phyloP scores from a whole-genome alignment of 768 basidiomycete species.

The Suillus occidentalis region DNA sequence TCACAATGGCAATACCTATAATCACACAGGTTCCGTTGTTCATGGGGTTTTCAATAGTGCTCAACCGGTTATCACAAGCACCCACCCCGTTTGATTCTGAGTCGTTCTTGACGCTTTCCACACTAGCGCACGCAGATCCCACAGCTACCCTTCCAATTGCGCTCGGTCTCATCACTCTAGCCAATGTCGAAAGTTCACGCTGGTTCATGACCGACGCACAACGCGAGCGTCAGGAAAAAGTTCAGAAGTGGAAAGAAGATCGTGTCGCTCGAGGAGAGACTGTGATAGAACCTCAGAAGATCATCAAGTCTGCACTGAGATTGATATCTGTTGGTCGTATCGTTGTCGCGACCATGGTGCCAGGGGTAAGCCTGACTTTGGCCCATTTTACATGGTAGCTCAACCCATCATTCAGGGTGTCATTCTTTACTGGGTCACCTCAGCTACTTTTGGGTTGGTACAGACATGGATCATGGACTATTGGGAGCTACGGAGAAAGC shows the following conservation, averaged over 20 bases:
- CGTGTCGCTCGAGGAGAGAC: slow-evolving; percentile 43
- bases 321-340: slow-evolving; percentile 65
- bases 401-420: slow-evolving; percentile 43
- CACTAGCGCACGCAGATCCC: slow-evolving; percentile 68
- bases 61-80: slow-evolving; percentile 53
- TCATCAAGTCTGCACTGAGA: slow-evolving; percentile 57
- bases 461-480: slow-evolving; percentile 77
- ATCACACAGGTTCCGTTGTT: slow-evolving; percentile 74
- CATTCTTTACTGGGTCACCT: slow-evolving; percentile 75
- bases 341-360: slow-evolving; percentile 62
- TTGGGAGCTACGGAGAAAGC: slow-evolving; percentile 48
- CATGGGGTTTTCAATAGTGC: slow-evolving; percentile 58
- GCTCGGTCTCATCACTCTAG: slow-evolving; percentile 72
- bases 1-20: slow-evolving; percentile 60
- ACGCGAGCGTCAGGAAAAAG: slow-evolving; percentile 47
- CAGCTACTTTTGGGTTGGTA: slow-evolving; percentile 68
- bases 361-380: slow-evolving; percentile 52
- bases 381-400: slow-evolving; percentile 3
- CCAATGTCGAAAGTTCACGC: slow-evolving; percentile 74
- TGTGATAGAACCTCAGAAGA: slow-evolving; percentile 45
- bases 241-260: slow-evolving; percentile 47
- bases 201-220: slow-evolving; percentile 69
- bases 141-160: slow-evolving; percentile 68
- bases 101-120: slow-evolving; percentile 71
- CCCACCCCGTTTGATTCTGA: slow-evolving; percentile 75